Evolutionary conservation across 2,329 filamentous ascomycete genomes (phyloP).

Genomic region (Sporothrix brasiliensis): DNA sequence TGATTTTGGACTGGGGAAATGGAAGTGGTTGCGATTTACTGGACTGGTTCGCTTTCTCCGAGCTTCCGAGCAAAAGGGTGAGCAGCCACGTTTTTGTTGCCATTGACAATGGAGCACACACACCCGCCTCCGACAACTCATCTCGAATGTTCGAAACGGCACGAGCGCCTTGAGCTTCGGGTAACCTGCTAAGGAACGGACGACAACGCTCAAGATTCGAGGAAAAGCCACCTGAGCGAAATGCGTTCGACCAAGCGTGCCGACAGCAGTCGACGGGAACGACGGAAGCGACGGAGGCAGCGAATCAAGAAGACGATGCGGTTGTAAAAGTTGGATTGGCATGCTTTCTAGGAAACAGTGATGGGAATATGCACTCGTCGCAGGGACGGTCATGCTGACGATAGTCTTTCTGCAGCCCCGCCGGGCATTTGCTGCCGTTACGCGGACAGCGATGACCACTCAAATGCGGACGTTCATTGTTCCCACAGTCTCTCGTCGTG

Average conservation of each 20-base stretch:
- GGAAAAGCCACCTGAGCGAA: not conserved
- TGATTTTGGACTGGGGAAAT: too few relatives aligned
- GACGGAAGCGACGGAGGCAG: not conserved
- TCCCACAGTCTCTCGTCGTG: constrained; percentile 63
- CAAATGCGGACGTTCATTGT: constrained; percentile 54
- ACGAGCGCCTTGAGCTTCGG: not conserved
- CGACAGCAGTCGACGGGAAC: not conserved
- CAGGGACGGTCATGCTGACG: not conserved
- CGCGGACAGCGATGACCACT: constrained; percentile 47
- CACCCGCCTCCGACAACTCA: not conserved
- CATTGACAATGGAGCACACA: not conserved
- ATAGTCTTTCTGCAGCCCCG: constrained; percentile 46
- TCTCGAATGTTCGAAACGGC: not conserved
- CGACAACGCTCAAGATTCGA: not conserved
- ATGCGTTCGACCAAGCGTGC: not conserved
- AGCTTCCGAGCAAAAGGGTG: not conserved
- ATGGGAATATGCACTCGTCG: not conserved
- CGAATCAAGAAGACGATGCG: not conserved
- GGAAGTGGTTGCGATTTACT: not conserved
- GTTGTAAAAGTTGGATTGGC: too few relatives aligned
- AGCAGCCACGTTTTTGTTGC: not conserved
- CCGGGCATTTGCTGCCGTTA: constrained; percentile 52
- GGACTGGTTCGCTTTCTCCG: not conserved
- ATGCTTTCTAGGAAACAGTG: too few relatives aligned
- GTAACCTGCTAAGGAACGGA: not conserved